Percentiles rank a stretch among this genome's conserved stretches.
These are phyloP conservation scores for Physcomitrellopsis africana DNA, from an alignment of 225 moss, liverwort and hornwort species.

Conservation along the genomic window DNA sequence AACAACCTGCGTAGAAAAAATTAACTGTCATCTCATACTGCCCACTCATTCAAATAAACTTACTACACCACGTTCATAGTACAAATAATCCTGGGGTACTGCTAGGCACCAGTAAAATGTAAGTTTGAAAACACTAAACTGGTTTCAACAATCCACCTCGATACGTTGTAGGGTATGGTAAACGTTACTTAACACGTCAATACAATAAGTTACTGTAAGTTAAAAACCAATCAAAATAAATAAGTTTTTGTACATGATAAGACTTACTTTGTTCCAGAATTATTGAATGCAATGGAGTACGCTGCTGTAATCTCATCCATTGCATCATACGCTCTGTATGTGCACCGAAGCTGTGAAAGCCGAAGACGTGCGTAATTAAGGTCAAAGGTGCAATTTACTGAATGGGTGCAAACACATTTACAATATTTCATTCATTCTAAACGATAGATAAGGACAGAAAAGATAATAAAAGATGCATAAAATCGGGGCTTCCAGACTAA, in stretches of 20 bases:
- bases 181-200: too few relatives aligned
- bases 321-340: conserved; percentile 92
- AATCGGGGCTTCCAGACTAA: not conserved
- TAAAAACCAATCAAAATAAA: conserved; percentile 9
- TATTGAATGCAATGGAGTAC: conserved; percentile 83
- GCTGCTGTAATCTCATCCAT: conserved; percentile 99
- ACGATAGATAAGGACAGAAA: not conserved
- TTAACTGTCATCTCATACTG: not conserved
- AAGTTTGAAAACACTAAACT: too few relatives aligned
- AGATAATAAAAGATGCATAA: not conserved
- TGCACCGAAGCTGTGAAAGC: conserved; percentile 80
- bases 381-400: conserved; percentile 11
- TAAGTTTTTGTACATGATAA: not conserved
- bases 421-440: not conserved
- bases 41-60: conserved; percentile 14
- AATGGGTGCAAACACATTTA: conserved; percentile 1
- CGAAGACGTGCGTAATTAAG: conserved; percentile 27
- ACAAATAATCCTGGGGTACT: too few relatives aligned
- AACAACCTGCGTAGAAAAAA: conserved; percentile 58
- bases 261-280: conserved; percentile 75
- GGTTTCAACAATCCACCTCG: too few relatives aligned
- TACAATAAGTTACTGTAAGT: not conserved
- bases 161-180: too few relatives aligned
- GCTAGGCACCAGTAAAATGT: too few relatives aligned
- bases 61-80: not conserved